Base-by-base conservation (phyloP, 805 yeast species). In the Yamadazyma sp. region DNA sequence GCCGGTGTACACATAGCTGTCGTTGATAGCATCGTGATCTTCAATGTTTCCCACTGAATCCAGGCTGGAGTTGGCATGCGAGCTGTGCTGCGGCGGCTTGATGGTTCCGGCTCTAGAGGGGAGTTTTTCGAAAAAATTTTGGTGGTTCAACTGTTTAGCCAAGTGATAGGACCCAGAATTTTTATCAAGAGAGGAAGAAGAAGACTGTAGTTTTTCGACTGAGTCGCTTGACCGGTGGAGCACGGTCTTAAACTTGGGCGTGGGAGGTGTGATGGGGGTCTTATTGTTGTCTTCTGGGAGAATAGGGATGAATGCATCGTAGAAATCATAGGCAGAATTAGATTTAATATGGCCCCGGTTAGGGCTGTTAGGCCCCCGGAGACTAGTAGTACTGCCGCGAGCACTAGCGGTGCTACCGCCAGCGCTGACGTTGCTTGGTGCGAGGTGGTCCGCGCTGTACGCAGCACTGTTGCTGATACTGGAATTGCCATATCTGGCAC, bases 221-320 rank as follows among this genome's bases (percentile, higher is more conserved):
- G 40, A 37, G n/a, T 31, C 40, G n/a, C 21, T 23, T 2, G 40
- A 31, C n/a, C 40, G 18, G 9, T 37, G 40, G 5, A 37, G 20
- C 5, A 26, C 32, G 14, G 13, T 31, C 30, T 32, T 32, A 30
- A 38, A 32, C 15, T 38, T 38, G 17, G 41, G 37, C 9, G 37
- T 32, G 5, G 41, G 42, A 19, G 38, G 38, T 5, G 34, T 19
- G 14, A 37, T 31, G 32, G 35, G 11, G 19, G 28, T 5, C 25
- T 33, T 16, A 19, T 19, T 6, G 28, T 23, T 20, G 5, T 24
- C 41, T 22, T 42, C 40, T 14, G 62, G 64, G 33, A 67, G 40
- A 6, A 67, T 55, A 3, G 74, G 74, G 38, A 69, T 67, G 41
- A 68, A 54, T 6, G 65, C 40, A 34, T 69, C 71, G 54, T 69